Evolutionary conservation across 805 yeast species (phyloP).

Genomic region (Yueomyces sp.): DNA sequence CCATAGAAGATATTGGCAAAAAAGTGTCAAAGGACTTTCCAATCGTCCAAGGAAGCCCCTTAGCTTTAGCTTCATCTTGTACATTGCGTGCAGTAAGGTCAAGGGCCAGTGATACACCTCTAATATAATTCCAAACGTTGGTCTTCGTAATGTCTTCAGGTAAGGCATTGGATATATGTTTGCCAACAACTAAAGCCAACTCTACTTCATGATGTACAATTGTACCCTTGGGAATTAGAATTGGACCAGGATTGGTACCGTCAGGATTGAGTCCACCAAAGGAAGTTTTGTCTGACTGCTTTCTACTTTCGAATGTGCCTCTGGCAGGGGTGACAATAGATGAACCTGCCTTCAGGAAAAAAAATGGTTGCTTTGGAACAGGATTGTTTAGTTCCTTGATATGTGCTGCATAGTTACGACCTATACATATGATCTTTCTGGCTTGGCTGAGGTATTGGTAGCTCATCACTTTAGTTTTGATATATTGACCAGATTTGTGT

Average conservation of each 20-base stretch:
- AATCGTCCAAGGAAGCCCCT: conserved; percentile 93
- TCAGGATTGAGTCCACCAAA: conserved; percentile 15
- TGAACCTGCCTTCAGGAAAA: conserved; percentile 81
- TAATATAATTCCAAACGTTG: conserved; percentile 67
- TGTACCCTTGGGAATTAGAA: conserved; percentile 70
- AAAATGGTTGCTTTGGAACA: conserved; percentile 78
- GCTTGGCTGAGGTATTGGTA: conserved; percentile 45
- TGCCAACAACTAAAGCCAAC: conserved; percentile 63
- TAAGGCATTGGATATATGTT: conserved; percentile 46
- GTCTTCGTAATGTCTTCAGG: conserved; percentile 40
- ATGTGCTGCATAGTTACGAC: conserved; percentile 95
- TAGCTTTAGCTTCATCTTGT: conserved; percentile 85
- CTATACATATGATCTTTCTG: conserved; percentile 82
- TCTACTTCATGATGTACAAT: conserved; percentile 88
- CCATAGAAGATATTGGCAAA: conserved; percentile 67
- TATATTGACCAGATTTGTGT: too few species aligned
- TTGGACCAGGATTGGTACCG: conserved; percentile 46
- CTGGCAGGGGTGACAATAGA: conserved; percentile 38
- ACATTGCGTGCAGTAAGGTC: conserved; percentile 95
- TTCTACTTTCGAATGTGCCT: not conserved
- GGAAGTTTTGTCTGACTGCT: conserved; percentile 1
- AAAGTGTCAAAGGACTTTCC: conserved; percentile 97
- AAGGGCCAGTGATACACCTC: conserved; percentile 78
- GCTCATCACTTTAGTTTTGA: conserved; percentile 24
- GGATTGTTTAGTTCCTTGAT: conserved; percentile 77